phyloP scores from a whole-genome alignment of 2,329 filamentous ascomycete species.

The Botrytis pseudocinerea region DNA sequence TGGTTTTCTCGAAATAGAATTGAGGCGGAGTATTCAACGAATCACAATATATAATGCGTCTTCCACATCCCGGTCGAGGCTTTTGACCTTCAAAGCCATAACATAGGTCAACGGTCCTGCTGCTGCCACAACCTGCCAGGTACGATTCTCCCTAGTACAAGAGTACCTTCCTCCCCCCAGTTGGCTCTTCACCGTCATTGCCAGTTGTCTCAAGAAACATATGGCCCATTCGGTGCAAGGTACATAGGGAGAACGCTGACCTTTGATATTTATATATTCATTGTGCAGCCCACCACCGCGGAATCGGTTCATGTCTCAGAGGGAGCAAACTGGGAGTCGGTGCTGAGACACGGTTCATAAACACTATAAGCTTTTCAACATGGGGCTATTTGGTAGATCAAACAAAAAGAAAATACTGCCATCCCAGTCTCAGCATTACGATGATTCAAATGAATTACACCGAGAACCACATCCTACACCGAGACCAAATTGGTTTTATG shows the following conservation, averaged over 20 bases:
- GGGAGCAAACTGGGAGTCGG: not conserved
- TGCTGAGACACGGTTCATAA: not conserved
- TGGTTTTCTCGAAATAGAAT: not conserved
- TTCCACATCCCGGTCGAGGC: not conserved
- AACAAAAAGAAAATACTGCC: slow-evolving; percentile 31
- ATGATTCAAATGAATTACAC: not conserved
- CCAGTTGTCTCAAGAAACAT: not conserved
- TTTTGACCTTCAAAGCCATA: not conserved
- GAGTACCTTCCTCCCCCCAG: too few relatives aligned
- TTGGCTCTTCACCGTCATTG: not conserved
- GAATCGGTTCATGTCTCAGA: not conserved
- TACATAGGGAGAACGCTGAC: not conserved
- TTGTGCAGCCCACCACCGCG: not conserved
- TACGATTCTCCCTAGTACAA: not conserved
- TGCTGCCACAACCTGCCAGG: too few relatives aligned
- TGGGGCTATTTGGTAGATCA: slow-evolving; percentile 39
- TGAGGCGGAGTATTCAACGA: slow-evolving; percentile 10
- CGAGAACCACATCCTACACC: not conserved
- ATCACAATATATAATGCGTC: not conserved
- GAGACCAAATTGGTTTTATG: slow-evolving; percentile 12
- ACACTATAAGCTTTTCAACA: slow-evolving; percentile 22
- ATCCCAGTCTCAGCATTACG: slow-evolving; percentile 27
- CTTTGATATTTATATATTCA: not conserved
- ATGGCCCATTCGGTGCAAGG: not conserved
- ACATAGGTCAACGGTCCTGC: not conserved